Evolutionary conservation across 495 filamentous ascomycete genomes (phyloP).

Genomic region (Penicillium verhagenii): DNA sequence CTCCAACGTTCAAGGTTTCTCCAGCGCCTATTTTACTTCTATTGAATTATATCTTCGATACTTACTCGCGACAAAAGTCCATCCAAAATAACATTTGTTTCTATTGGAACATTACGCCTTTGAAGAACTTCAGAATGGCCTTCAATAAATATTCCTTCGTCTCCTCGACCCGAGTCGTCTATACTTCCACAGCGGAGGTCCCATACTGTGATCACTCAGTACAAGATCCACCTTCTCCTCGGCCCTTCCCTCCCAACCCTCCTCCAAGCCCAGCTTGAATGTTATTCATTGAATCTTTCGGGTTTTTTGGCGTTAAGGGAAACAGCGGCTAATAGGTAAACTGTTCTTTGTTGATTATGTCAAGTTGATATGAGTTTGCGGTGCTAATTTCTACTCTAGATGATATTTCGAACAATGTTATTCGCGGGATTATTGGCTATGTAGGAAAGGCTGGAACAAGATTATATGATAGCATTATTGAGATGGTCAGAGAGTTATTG

Average conservation of each 20-base stretch:
- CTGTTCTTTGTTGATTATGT: neutral
- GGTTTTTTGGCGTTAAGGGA: conserved; percentile 21
- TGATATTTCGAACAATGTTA: conserved; percentile 1
- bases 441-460: too few species aligned
- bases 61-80: too few species aligned
- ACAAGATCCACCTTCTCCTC: conserved; percentile 40
- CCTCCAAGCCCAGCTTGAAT: conserved; percentile 43
- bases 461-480: neutral
- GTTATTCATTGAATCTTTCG: neutral
- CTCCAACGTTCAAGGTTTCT: neutral
- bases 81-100: neutral
- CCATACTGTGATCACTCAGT: conserved; percentile 24
- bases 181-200: conserved; percentile 6
- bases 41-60: neutral
- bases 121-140: conserved; percentile 9
- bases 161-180: neutral
- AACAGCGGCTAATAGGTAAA: conserved; percentile 20
- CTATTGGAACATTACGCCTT: neutral
- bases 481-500: neutral
- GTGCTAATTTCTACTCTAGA: neutral
- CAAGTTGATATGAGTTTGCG: neutral
- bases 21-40: neutral
- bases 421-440: neutral
- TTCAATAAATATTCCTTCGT: neutral
- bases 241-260: conserved; percentile 43